These are phyloP conservation scores for Cryphonectria naterciae DNA, from an alignment of 2,329 filamentous ascomycete genomes.

Conservation along the genomic window DNA sequence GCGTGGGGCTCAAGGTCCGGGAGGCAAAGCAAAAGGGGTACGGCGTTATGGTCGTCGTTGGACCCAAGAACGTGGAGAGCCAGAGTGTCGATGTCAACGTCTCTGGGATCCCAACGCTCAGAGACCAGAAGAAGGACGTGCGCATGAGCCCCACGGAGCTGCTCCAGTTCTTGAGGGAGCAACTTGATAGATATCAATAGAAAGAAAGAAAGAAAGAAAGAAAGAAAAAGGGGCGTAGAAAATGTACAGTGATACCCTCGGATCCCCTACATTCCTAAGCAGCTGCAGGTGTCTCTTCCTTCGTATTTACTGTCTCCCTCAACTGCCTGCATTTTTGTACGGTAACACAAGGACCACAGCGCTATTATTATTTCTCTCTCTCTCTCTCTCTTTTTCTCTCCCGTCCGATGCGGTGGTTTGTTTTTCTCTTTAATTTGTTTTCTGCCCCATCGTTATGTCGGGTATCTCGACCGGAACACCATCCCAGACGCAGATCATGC, in stretches of 20 bases:
- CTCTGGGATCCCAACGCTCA: constrained; percentile 37
- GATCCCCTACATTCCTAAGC: background rate
- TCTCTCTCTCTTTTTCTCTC: too few species aligned
- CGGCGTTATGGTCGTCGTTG: constrained; percentile 74
- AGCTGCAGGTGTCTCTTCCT: too few species aligned
- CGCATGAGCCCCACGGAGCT: constrained; percentile 50
- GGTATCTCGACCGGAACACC: background rate
- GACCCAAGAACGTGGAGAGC: constrained; percentile 64
- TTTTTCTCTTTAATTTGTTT: too few species aligned
- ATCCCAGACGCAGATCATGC: background rate
- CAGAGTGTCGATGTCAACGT: constrained; percentile 58
- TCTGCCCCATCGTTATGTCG: background rate
- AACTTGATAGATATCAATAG: constrained; percentile 54
- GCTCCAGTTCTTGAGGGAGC: constrained; percentile 48
- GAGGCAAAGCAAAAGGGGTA: constrained; percentile 76
- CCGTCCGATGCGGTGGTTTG: too few species aligned
- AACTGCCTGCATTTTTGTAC: background rate
- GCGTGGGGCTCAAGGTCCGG: constrained; percentile 70
- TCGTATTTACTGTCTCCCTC: background rate
- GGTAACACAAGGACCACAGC: background rate
- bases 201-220: constrained; percentile 24
- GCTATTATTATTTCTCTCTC: background rate
- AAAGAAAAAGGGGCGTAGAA: constrained; percentile 21
- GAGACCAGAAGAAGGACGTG: constrained; percentile 39
- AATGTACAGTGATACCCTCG: constrained; percentile 15